Base-by-base conservation (phyloP, 2,329 filamentous ascomycete genomes). In the Trichoderma arundinaceum region DNA sequence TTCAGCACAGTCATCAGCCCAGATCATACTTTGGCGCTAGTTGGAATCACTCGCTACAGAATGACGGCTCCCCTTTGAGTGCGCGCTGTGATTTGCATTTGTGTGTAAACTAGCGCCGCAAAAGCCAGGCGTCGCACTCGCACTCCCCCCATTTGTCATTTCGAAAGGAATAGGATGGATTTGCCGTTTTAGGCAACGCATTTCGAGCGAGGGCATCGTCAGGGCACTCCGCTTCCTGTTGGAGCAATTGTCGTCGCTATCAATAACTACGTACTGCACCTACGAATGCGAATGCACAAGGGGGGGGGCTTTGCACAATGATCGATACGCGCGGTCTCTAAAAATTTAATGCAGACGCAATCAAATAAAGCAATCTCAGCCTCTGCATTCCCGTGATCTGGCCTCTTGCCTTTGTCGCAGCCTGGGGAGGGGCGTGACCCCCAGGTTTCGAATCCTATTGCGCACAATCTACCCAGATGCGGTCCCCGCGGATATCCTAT, bases 361-460 rank as follows among this genome's bases (percentile, higher is more conserved):
- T 28, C 10, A 38, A 38, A 38, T 32, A 51, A 19, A 8, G 22
- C 48, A 44, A 43, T 63, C 59, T 63, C 59, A 63, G 49, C 59
- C 56, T 35, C n/a, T 59, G 56, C 56, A 59, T 52, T 52, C 49
- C 59, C 59, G 22, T 54, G 59, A 54, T 54, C 49, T 63, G 59
- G 59, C 59, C 49, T 54, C 7, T 41, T 22, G 2, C 22, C 4
- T 28, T 10, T 53, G 48, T 63, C 39, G 48, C 59, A 54, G 59
- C 49, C 59, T 46, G 49, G 46, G 48, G 46, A 35, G 49, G 35
- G 54, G 59, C 49, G 41, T 53, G 59, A 59, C 51, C 59, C 59
- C 59, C 59, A 63, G 59, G 59, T 63, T 63, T 54, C 49, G 33
- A 43, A 63, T 63, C 59, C 59, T 35, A n/a, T 44, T 46, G 59